These are phyloP conservation scores for Acacia acuminata DNA, from an alignment of 306 rosid species.

Conservation along the genomic window DNA sequence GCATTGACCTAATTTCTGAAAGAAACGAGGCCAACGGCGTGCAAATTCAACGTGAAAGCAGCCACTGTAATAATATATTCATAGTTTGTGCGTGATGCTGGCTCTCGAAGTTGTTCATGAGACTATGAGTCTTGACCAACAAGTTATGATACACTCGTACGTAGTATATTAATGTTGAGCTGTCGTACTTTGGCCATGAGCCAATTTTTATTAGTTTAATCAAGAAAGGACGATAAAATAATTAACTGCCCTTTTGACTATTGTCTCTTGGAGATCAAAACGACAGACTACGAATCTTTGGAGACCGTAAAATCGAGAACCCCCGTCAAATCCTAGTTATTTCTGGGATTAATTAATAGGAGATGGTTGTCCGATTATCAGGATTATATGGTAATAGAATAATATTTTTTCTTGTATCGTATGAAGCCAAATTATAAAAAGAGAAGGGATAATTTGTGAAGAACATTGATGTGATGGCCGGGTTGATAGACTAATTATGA, in stretches of 20 bases:
- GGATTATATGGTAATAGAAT: neutral
- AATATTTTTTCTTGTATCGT: no score
- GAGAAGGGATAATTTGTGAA: neutral
- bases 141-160: neutral
- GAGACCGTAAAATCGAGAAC: neutral
- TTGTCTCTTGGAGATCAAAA: neutral
- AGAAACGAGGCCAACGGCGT: neutral
- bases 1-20: neutral
- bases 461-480: neutral
- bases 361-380: neutral
- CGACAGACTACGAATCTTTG: neutral
- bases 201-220: neutral
- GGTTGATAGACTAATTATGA: neutral
- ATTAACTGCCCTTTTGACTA: neutral
- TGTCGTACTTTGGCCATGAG: neutral
- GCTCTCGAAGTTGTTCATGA: neutral
- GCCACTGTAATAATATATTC: neutral
- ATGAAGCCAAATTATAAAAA: no score
- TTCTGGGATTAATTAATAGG: neutral
- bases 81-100: neutral
- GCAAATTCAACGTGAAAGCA: neutral
- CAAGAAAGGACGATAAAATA: neutral
- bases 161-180: neutral
- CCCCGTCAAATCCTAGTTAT: neutral
- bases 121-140: neutral